Base-by-base conservation (phyloP, 805 yeast species). In the Cyberlindnera xishuangbannaensis region DNA sequence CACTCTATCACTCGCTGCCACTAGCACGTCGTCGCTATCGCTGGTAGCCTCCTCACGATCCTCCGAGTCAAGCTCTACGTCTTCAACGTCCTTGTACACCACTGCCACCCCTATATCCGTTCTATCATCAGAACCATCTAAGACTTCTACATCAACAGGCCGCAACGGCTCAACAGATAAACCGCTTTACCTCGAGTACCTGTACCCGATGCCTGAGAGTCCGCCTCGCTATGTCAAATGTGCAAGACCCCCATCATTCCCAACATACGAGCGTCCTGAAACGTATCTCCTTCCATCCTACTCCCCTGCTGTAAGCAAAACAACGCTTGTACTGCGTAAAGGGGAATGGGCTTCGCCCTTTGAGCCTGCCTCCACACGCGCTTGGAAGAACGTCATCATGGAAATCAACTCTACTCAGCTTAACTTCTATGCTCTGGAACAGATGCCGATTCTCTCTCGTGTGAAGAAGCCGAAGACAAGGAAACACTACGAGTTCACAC, bases 321-420 rank as follows among this genome's bases (percentile, higher is more conserved):
- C 75, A 3, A 78, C 84, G 0, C 48, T 71, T 2, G 67, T 80
- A 2, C 53, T 71, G 6, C 64, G 87, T 47, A 88, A 87, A 51
- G 49, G 69, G 29, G 96, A 87, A 56, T 76, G 87, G 80, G 41
- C 74, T 2, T 69, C 84, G 4, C 96, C 96, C 0, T 82, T 78
- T 51, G 87, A 81, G 45, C 63, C 76, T 3, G 69, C 94, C 0
- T 66, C 76, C 2, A 55, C 65, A 7, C 65, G 95, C 41, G 68
- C 73, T 9, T 88, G 97, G 97, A 70, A 67, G 45, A 63, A 69
- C 27, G 69, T 70, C 27, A 64, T 82, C 15, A 65, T 85, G 56
- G 94, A 83, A 50, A 62, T 88, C 31, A 86, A 88, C 63, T 83
- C 90, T 14, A 88, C 97, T 2, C 95, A 85, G 59, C 61, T 88